Evolutionary conservation across 805 yeast genomes (phyloP), one percentile per base, ranked within the genome.

Genomic region (Tanozyma kutaoensis): DNA sequence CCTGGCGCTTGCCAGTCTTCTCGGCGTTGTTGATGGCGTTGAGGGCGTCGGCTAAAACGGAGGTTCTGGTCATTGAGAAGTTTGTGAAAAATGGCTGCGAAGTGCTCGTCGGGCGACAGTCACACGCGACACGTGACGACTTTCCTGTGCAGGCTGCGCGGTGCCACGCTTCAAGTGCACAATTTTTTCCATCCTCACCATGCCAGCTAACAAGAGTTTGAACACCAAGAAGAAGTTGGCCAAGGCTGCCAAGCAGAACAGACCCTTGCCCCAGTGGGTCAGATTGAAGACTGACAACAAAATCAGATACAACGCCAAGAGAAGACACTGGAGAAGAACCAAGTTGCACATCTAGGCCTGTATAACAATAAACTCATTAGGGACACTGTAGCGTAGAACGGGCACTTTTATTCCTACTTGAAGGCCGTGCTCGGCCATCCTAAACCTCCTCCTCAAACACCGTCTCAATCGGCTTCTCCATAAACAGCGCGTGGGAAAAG

Each of bases 271-370:
- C 57, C 95, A 86, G 72, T 88, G 96, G 95, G 71, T 88, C 80
- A 84, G 97, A 73, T 75, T 86, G 68, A 88, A 85, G 80, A 84
- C 97, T 63, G 76, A 70, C 68, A 88, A 84, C 93, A 86, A 76
- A 56, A 79, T 91, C 74, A 84, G 93, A 76, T 84, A 84, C 81
- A 88, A 88, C 72, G 93, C 95, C 62, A 91, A 91, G 85, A 85
- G 97, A 82, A 80, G 97, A 77, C 94, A 91, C 91, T 88, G 98
- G 98, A 88, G 95, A 81, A 82, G 97, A 80, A 88, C 96, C 58
- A 88, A 88, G 93, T 76, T 88, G 70, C 73, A 76, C 76, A 66
- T 88, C 76, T 88, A 86, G 81, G 52, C n/a, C n/a, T n/a, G n/a
- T n/a, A n/a, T n/a, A n/a, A n/a, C n/a, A n/a, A n/a, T n/a, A n/a